Percentiles rank a stretch among this genome's conserved stretches.
phyloP scores from a whole-genome alignment of 257 asterid species.

The Petunia secreta region DNA sequence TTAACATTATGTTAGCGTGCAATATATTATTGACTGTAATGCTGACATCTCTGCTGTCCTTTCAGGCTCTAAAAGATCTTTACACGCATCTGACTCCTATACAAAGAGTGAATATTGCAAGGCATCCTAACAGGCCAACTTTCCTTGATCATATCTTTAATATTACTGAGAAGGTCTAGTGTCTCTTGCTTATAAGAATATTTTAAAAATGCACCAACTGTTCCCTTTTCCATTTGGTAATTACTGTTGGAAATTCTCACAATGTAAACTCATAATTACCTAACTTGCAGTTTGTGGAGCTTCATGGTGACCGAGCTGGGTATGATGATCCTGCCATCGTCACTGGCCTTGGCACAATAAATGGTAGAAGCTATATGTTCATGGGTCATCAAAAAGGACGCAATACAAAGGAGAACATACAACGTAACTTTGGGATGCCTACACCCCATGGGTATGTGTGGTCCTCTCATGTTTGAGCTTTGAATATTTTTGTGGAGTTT shows the following conservation, averaged over 20 bases:
- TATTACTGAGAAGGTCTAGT: slow-evolving; percentile 77
- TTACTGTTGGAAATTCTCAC: slow-evolving; percentile 10
- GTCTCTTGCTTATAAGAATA: background rate
- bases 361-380: slow-evolving; percentile 85
- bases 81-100: slow-evolving; percentile 78
- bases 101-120: slow-evolving; percentile 82
- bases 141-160: slow-evolving; percentile 87
- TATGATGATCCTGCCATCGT: slow-evolving; percentile 93
- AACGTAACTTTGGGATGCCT: slow-evolving; percentile 96
- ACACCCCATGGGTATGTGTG: slow-evolving; percentile 89
- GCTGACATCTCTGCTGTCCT: slow-evolving; percentile 6
- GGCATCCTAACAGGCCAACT: slow-evolving; percentile 91
- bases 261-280: slow-evolving; percentile 1
- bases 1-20: background rate
- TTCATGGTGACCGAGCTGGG: slow-evolving; percentile 93
- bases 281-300: slow-evolving; percentile 77
- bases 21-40: background rate
- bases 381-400: slow-evolving; percentile 95
- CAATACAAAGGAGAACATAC: slow-evolving; percentile 85
- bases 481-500: slow-evolving; percentile 11
- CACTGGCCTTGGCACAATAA: slow-evolving; percentile 84
- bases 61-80: slow-evolving; percentile 82
- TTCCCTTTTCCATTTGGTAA: slow-evolving; percentile 5
- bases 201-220: background rate
- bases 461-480: slow-evolving; percentile 17